A percentile compares a stretch with the other conserved stretches of the same genome.
Conservation (phyloP, 2,329 filamentous ascomycete genomes). For the Sarocladium brachiariae region DNA sequence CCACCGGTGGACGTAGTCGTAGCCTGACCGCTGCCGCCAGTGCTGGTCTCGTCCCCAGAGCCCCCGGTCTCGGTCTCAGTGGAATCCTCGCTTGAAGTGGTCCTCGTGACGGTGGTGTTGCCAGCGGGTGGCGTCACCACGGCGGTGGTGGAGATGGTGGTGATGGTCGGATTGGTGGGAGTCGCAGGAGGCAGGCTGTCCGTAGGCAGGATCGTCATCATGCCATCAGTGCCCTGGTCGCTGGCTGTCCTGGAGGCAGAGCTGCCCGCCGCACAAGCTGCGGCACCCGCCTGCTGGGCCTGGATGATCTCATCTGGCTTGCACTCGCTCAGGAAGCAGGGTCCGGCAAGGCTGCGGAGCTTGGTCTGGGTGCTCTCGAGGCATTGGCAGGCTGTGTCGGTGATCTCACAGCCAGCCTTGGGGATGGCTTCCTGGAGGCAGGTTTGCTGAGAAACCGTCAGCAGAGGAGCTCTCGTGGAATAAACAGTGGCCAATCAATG, state of each 20-base stretch:
- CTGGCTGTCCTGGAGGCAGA: neutral
- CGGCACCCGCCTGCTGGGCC: neutral
- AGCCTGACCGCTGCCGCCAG: neutral
- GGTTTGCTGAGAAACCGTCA: neutral
- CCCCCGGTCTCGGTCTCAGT: slow-evolving; percentile 1
- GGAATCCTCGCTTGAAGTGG: neutral
- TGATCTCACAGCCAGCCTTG: slow-evolving; percentile 7
- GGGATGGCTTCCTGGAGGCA: slow-evolving; percentile 6
- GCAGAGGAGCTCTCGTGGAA: neutral
- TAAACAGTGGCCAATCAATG: too few species aligned
- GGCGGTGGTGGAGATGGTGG: neutral
- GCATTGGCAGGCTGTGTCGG: slow-evolving; percentile 10
- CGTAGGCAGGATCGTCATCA: slow-evolving; percentile 2
- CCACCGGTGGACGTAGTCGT: neutral
- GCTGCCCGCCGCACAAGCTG: neutral
- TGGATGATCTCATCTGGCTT: slow-evolving; percentile 2
- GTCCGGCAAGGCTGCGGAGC: neutral
- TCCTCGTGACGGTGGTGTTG: slow-evolving; percentile 6
- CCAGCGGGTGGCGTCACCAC: neutral
- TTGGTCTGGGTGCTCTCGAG: slow-evolving; percentile 4
- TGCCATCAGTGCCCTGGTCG: neutral
- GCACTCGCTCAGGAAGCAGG: slow-evolving; percentile 9
- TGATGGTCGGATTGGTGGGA: neutral
- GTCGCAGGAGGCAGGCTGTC: slow-evolving; percentile 2
- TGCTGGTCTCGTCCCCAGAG: neutral